A percentile compares a stretch with the other conserved stretches of the same genome.
These are phyloP conservation scores for Yarrowia sp. DNA, from an alignment of 805 yeast species.

Conservation along the genomic window DNA sequence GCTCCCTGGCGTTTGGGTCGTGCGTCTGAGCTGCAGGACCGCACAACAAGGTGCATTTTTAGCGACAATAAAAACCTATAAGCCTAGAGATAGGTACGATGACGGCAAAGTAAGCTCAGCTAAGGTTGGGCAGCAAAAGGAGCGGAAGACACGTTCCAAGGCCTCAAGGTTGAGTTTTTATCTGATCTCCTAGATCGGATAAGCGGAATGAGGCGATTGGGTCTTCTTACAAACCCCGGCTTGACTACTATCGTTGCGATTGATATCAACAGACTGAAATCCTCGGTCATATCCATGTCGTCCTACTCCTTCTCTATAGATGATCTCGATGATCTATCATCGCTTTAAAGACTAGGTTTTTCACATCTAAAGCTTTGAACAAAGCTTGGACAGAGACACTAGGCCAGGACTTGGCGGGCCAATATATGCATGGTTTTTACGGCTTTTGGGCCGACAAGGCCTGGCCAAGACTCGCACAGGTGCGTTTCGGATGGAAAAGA, in stretches of 20 bases:
- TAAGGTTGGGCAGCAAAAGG: slow-evolving; percentile 10
- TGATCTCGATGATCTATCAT: neutral
- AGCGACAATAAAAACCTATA: slow-evolving; percentile 10
- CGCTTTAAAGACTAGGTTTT: neutral
- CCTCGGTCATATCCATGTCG: too few relatives aligned
- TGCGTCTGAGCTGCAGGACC: slow-evolving; percentile 29
- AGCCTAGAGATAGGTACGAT: slow-evolving; percentile 7
- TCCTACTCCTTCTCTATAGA: neutral
- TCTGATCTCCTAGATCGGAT: slow-evolving; percentile 12
- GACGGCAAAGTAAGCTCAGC: slow-evolving; percentile 1
- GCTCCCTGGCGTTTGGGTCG: neutral
- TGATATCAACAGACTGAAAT: too few relatives aligned
- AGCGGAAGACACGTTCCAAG: neutral
- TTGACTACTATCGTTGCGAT: too few relatives aligned
- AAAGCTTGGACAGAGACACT: neutral
- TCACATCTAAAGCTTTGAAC: neutral
- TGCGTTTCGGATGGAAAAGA: neutral
- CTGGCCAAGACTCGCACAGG: neutral
- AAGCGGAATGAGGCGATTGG: neutral
- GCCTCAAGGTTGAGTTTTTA: neutral
- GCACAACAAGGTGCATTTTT: neutral
- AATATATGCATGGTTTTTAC: slow-evolving; percentile 30
- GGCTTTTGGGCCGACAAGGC: neutral
- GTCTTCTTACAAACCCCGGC: too few relatives aligned
- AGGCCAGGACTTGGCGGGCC: slow-evolving; percentile 3